A percentile compares a stretch with the other conserved stretches of the same genome.
Conservation (phyloP, 345 rosid genomes). For the Clarkia xantiana region DNA sequence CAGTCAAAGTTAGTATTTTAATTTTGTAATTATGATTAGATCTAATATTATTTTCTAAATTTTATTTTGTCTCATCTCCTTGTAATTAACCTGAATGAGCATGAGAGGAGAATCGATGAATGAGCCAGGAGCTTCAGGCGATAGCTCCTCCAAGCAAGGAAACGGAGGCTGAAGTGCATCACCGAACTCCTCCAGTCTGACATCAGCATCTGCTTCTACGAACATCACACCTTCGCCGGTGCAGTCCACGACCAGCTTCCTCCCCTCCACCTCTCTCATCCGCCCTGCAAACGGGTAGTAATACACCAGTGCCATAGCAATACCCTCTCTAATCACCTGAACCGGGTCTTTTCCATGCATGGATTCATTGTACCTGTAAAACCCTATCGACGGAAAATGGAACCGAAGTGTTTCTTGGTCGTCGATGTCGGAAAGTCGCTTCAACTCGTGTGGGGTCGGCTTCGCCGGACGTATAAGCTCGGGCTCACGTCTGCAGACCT, state of each 20-base stretch:
- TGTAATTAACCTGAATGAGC: constrained; percentile 45
- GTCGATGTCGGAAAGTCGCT: constrained; percentile 39
- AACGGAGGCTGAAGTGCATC: constrained; percentile 39
- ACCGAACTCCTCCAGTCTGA: constrained; percentile 24
- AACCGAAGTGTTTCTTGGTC: constrained; percentile 34
- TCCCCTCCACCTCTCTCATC: constrained; percentile 24
- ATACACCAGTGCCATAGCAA: constrained; percentile 21
- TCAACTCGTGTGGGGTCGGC: constrained; percentile 30
- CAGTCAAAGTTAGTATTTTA: too few species aligned
- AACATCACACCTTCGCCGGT: constrained; percentile 33
- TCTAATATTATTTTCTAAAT: too few species aligned
- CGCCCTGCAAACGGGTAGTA: constrained; percentile 47
- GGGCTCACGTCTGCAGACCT: constrained; percentile 14
- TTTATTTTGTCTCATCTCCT: too few species aligned
- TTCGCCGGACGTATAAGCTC: constrained; percentile 31
- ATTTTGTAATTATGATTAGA: too few species aligned
- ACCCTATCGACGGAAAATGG: constrained; percentile 18
- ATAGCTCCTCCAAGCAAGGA: constrained; percentile 36
- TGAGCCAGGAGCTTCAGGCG: constrained; percentile 37
- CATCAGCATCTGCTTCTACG: constrained; percentile 46
- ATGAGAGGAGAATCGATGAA: constrained; percentile 25
- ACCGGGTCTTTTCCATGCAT: constrained; percentile 26
- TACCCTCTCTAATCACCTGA: constrained; percentile 20
- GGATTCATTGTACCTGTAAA: constrained; percentile 15
- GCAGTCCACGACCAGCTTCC: constrained; percentile 45